Evolutionary conservation across 2,329 filamentous ascomycete genomes (phyloP).

Genomic region (Clathrospora elynae): DNA sequence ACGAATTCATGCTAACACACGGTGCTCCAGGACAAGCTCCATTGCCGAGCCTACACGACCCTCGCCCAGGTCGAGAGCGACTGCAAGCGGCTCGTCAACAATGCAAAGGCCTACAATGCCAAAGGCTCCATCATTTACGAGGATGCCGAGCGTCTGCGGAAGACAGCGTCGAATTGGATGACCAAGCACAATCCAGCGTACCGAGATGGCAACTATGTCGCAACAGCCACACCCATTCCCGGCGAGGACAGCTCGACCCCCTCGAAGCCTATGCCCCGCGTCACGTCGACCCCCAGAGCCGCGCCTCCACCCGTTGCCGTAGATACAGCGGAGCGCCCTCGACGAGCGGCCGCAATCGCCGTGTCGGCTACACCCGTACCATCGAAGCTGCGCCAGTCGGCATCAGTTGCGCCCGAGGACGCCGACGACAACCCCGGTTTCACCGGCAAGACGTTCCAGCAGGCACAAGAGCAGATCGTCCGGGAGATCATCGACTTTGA

Average conservation of each 20-base stretch:
- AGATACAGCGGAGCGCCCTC: constrained; percentile 39
- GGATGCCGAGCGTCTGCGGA: constrained; percentile 84
- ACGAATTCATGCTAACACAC: constrained; percentile 5
- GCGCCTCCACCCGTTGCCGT: constrained; percentile 29
- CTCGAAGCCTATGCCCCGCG: constrained; percentile 35
- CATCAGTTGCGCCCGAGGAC: constrained; percentile 30
- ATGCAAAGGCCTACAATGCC: constrained; percentile 83
- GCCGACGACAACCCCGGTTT: constrained; percentile 28
- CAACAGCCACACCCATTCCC: constrained; percentile 74
- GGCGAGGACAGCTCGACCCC: constrained; percentile 52
- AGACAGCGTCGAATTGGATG: constrained; percentile 87
- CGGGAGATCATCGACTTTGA: constrained; percentile 73
- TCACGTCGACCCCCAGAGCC: constrained; percentile 33
- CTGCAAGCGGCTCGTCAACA: constrained; percentile 84
- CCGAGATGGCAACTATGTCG: constrained; percentile 67
- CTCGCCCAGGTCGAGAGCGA: constrained; percentile 81
- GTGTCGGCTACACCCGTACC: constrained; percentile 40
- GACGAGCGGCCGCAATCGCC: constrained; percentile 37
- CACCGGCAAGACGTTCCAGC: constrained; percentile 72
- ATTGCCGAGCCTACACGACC: constrained; percentile 68
- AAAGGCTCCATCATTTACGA: constrained; percentile 74
- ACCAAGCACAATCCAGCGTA: constrained; percentile 85
- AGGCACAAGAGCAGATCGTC: constrained; percentile 85
- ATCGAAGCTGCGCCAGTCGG: constrained; percentile 40
- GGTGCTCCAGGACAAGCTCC: constrained; percentile 64